Conservation (phyloP, 495 filamentous ascomycete genomes). For the Elaphomyces granulatus region DNA sequence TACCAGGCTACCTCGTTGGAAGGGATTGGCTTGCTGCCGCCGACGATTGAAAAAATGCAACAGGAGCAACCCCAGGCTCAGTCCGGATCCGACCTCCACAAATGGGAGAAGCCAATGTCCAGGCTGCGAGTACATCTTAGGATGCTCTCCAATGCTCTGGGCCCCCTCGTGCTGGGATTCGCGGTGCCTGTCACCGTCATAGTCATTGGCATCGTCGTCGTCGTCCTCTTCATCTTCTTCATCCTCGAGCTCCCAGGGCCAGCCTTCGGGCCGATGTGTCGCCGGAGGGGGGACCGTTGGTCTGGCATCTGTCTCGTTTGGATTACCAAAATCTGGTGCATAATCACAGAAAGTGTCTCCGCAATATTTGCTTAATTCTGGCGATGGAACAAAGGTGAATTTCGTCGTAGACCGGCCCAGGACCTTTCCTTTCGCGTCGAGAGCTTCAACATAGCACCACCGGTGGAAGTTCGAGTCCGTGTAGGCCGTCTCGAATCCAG, state of each 20-base stretch:
- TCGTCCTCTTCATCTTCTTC: neutral
- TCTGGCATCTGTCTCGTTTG: slow-evolving; percentile 19
- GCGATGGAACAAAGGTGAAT: slow-evolving; percentile 30
- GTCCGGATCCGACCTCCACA: no score
- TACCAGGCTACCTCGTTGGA: no score
- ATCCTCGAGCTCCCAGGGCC: neutral
- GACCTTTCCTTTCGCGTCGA: slow-evolving; percentile 20
- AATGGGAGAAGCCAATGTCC: no score
- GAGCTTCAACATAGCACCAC: slow-evolving; percentile 25
- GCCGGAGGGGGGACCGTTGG: slow-evolving; percentile 20
- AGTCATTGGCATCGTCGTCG: no score
- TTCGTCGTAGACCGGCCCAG: slow-evolving; percentile 22
- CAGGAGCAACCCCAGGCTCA: no score
- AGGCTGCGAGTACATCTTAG: no score
- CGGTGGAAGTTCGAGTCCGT: slow-evolving; percentile 19
- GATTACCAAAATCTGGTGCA: slow-evolving; percentile 21
- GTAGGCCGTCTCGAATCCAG: slow-evolving; percentile 29
- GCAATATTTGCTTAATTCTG: slow-evolving; percentile 24
- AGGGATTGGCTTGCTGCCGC: no score
- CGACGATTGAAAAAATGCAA: no score
- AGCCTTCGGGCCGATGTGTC: neutral
- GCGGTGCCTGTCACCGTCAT: no score
- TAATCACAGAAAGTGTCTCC: slow-evolving; percentile 20
- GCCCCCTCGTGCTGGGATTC: no score
- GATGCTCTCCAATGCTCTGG: no score